A percentile compares a stretch with the other conserved stretches of the same genome.
phyloP scores from a whole-genome alignment of 345 rosid genomes.

The Lepidium aucheri region DNA sequence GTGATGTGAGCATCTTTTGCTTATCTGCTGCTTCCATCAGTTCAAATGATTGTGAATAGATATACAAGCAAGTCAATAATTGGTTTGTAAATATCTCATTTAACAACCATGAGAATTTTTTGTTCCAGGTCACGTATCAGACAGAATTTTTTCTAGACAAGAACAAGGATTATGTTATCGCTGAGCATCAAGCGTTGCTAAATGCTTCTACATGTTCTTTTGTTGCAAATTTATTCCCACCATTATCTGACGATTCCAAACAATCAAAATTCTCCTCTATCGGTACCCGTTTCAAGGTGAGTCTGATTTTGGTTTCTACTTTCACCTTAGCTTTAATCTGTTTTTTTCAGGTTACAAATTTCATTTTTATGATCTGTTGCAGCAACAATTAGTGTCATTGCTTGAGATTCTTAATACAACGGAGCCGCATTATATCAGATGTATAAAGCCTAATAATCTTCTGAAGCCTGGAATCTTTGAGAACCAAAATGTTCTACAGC shows the following conservation, averaged over 20 bases:
- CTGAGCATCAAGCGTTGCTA: constrained; percentile 94
- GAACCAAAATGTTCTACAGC: constrained; percentile 80
- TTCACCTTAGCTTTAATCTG: not conserved
- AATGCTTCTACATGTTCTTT: constrained; percentile 83
- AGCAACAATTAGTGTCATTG: constrained; percentile 90
- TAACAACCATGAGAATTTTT: constrained; percentile 3
- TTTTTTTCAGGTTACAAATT: not conserved
- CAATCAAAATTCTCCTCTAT: constrained; percentile 94
- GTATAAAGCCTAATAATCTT: constrained; percentile 97
- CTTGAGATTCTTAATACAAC: constrained; percentile 93
- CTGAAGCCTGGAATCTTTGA: constrained; percentile 96
- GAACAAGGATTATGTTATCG: constrained; percentile 97
- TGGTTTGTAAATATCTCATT: constrained; percentile 4
- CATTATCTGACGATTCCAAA: constrained; percentile 74
- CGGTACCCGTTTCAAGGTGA: constrained; percentile 99
- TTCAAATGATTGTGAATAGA: constrained; percentile 3
- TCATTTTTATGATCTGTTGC: constrained; percentile 27
- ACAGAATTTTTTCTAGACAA: constrained; percentile 93
- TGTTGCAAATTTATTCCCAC: constrained; percentile 75
- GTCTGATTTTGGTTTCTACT: constrained; percentile 12
- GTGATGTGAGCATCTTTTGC: constrained; percentile 64
- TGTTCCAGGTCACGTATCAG: constrained; percentile 86
- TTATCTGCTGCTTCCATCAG: not conserved
- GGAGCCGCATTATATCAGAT: constrained; percentile 96
- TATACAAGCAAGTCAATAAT: not conserved